A percentile compares a stretch with the other conserved stretches of the same genome.
Evolutionary conservation across 176 grass and related monocot species (phyloP).

Genomic region (Hordeum marinum): DNA sequence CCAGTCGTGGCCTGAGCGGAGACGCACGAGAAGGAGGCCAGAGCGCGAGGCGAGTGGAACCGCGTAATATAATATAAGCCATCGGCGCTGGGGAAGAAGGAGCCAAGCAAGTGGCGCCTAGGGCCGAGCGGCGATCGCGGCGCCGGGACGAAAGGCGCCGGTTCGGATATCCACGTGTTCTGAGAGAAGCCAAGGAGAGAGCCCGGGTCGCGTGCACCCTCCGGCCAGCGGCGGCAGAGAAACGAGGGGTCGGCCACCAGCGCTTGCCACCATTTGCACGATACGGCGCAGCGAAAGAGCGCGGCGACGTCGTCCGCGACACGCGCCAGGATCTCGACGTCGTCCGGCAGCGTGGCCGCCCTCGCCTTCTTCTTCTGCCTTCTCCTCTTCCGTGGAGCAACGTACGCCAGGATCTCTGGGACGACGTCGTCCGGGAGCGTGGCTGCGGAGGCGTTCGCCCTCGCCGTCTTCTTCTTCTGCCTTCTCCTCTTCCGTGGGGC

Average conservation of each 20-base stretch:
- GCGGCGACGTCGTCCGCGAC: neutral
- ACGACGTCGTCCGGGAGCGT: too few species aligned
- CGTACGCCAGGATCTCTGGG: too few species aligned
- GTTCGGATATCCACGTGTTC: too few species aligned
- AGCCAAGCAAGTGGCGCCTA: neutral
- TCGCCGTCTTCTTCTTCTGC: too few species aligned
- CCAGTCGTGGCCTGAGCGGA: neutral
- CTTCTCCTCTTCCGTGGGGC: too few species aligned
- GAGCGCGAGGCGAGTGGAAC: neutral
- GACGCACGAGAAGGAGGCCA: neutral
- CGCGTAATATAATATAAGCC: neutral
- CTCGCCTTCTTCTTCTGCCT: too few species aligned
- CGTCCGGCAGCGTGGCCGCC: neutral
- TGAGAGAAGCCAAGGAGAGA: neutral
- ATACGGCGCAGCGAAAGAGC: neutral
- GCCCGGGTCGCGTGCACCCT: neutral
- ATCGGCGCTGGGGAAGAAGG: neutral
- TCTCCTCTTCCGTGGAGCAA: too few species aligned
- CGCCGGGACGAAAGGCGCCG: neutral
- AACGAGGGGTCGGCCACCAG: neutral
- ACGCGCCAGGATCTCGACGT: neutral
- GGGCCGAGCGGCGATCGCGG: neutral
- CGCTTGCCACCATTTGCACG: neutral
- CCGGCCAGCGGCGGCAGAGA: neutral
- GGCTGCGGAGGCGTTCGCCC: too few species aligned